Evolutionary conservation across 257 asterid genomes (phyloP).

Genomic region (Jaltomata sinuosa): DNA sequence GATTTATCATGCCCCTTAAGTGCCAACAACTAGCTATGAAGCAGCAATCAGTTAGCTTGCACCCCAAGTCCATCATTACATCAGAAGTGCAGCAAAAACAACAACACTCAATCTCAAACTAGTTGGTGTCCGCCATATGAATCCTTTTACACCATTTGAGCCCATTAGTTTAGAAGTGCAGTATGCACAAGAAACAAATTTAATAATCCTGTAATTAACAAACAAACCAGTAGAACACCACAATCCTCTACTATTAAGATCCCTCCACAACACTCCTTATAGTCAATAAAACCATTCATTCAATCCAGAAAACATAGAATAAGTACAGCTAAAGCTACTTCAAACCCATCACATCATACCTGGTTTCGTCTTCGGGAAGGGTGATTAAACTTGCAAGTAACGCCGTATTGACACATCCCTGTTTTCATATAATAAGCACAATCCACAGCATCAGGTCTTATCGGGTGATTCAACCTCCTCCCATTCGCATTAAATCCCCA

Average conservation of each 20-base stretch:
- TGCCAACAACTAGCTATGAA: neutral
- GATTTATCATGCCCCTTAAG: neutral
- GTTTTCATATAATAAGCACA: constrained; percentile 28
- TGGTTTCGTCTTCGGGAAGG: constrained; percentile 13
- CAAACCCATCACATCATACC: constrained; percentile 3
- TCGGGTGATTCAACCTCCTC: neutral
- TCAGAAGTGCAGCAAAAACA: neutral
- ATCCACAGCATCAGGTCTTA: constrained; percentile 27
- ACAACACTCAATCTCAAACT: neutral
- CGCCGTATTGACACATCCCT: constrained; percentile 30
- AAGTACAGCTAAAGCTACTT: neutral
- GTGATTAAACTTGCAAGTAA: constrained; percentile 32
- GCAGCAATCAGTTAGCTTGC: neutral
- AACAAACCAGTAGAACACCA: neutral
- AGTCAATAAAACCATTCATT: neutral
- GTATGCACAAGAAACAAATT: neutral
- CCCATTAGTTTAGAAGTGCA: neutral
- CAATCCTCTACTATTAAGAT: neutral
- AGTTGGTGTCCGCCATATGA: neutral
- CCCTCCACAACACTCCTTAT: neutral
- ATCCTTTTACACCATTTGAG: neutral
- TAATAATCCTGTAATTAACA: neutral
- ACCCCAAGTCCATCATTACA: neutral
- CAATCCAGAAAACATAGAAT: neutral
- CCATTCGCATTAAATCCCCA: neutral